Percentiles rank a stretch among this genome's conserved stretches.
Evolutionary conservation across 345 rosid genomes (phyloP).

Genomic region (Arabis alpina): DNA sequence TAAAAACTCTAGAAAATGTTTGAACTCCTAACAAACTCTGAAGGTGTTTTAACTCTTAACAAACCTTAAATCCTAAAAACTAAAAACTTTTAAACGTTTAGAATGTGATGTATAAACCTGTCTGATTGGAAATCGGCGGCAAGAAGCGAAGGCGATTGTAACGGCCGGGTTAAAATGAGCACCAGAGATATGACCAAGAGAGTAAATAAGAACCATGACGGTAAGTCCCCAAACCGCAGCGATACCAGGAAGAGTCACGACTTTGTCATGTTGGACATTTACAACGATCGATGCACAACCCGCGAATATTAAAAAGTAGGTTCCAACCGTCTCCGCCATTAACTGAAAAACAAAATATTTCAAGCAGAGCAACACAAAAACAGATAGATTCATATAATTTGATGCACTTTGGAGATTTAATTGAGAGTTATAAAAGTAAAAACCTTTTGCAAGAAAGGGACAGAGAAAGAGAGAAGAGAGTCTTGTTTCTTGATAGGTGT

Average conservation of each 20-base stretch:
- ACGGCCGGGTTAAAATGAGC: slow-evolving; percentile 98
- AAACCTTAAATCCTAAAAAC: too few species aligned
- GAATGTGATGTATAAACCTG: slow-evolving; percentile 47
- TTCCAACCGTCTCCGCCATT: slow-evolving; percentile 75
- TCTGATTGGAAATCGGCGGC: slow-evolving; percentile 79
- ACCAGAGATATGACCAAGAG: slow-evolving; percentile 94
- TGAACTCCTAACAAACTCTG: too few species aligned
- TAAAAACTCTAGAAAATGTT: too few species aligned
- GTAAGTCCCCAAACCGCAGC: slow-evolving; percentile 85
- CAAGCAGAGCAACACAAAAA: neutral
- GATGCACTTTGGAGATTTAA: neutral
- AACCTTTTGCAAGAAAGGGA: slow-evolving; percentile 85
- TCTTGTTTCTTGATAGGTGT: slow-evolving; percentile 49
- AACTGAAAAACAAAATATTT: slow-evolving; percentile 47
- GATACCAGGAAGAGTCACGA: slow-evolving; percentile 78
- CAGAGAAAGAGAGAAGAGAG: slow-evolving; percentile 52
- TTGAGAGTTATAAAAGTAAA: slow-evolving; percentile 14
- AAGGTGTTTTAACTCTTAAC: too few species aligned
- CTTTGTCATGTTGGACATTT: slow-evolving; percentile 59
- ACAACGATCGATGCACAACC: slow-evolving; percentile 84
- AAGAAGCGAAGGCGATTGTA: slow-evolving; percentile 86
- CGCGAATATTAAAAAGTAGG: slow-evolving; percentile 88
- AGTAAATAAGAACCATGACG: slow-evolving; percentile 80
- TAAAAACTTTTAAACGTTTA: too few species aligned
- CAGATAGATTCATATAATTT: neutral